Evolutionary conservation across 108 stramenopile genomes (phyloP), one percentile per base, ranked within the genome.

Genomic region (Conticribra guillardii): DNA sequence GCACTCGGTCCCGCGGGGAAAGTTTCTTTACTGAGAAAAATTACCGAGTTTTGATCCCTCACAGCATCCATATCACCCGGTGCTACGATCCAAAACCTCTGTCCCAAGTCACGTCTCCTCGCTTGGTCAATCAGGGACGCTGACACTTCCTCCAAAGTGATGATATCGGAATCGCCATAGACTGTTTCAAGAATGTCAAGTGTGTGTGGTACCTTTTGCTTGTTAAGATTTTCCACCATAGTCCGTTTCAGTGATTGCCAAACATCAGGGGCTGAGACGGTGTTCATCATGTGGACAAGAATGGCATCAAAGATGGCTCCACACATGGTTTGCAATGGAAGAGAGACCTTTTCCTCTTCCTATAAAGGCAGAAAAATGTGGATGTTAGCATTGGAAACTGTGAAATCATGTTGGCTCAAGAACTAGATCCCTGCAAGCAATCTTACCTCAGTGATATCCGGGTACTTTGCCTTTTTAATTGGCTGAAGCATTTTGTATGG

Each of bases 241-340:
- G 84, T 89, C 55, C 67, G 70, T 58, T 96, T 95, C 29, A 98
- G 63, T 19, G 80, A 53, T 70, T 96, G 96, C 97, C 97, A 98
- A 21, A 68, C 76, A 26, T 80, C 64, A 0, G 92, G 89, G 11
- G 64, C 41, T 1, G 88, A 67, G 1, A 93, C 86, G 11, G 84
- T 88, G 71, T 96, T 91, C 89, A 98, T 89, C 95, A 96, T 92
- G 75, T 96, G 92, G 11, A 98, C 95, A 23, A 98, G 76, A 62
- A 96, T 96, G 8, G 92, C 86, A 64, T 97, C 96, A 76, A 97
- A 97, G 54, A 94, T 92, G 8, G 96, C 96, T 28, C 90, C 88
- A 71, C 91, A 93, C 85, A 97, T 69, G 19, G 92, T 92, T 82
- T 93, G 92, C 29, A 97, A 79, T 16, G 96, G 94, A 31, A 96